A percentile compares a stretch with the other conserved stretches of the same genome.
Evolutionary conservation across 78 protist genomes (phyloP).

Genomic region (Guillardia theta): DNA sequence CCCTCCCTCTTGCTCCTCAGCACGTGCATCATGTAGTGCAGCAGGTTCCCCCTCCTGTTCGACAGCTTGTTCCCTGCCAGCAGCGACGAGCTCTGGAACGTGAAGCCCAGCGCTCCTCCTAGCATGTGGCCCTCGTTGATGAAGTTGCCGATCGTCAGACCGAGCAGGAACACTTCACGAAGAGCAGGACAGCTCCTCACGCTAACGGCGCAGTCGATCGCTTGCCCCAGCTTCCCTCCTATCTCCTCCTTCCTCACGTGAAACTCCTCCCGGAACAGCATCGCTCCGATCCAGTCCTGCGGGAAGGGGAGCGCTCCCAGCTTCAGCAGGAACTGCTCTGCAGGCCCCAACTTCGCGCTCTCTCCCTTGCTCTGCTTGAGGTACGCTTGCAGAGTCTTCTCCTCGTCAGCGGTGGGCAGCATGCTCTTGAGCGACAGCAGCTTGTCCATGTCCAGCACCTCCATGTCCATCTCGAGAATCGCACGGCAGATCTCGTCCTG

Average conservation of each 20-base stretch:
- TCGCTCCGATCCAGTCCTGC: background rate
- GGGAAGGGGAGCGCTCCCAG: background rate
- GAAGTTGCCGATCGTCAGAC: slow-evolving; percentile 10
- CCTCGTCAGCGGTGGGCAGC: slow-evolving; percentile 13
- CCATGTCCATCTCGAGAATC: background rate
- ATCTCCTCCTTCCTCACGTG: background rate
- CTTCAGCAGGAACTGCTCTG: background rate
- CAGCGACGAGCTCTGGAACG: background rate
- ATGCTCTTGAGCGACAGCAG: background rate
- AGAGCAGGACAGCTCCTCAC: background rate
- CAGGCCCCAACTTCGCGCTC: background rate
- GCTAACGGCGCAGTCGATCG: background rate
- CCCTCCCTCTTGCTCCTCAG: background rate
- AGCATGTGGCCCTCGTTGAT: slow-evolving; percentile 39
- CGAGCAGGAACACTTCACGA: slow-evolving; percentile 4
- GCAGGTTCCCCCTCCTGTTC: background rate
- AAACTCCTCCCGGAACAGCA: slow-evolving; percentile 23
- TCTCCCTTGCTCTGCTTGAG: background rate
- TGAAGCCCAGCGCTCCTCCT: background rate
- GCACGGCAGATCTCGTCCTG: background rate
- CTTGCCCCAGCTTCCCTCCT: background rate
- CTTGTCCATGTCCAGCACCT: background rate
- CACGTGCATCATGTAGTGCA: background rate
- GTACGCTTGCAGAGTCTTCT: background rate
- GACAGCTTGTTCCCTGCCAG: background rate